phyloP scores from a whole-genome alignment of 176 grass and related monocot species.

The Puya raimondii region DNA sequence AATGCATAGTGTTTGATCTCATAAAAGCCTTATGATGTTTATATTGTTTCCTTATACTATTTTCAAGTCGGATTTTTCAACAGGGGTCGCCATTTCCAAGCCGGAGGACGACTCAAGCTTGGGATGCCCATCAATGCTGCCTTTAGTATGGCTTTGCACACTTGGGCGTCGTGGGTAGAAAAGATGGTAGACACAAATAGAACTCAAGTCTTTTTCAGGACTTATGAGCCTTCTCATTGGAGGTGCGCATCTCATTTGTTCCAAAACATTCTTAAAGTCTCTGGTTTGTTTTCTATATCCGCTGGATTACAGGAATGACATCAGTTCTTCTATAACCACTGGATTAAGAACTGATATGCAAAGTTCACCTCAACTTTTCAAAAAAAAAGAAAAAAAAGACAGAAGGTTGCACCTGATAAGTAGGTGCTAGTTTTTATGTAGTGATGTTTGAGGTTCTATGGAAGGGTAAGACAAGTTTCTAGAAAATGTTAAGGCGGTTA shows the following conservation, averaged over 20 bases:
- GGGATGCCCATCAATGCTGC: slow-evolving; percentile 75
- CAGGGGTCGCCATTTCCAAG: slow-evolving; percentile 97
- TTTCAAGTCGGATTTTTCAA: slow-evolving; percentile 16
- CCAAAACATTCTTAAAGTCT: background rate
- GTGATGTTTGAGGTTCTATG: too few species aligned
- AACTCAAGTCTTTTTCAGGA: slow-evolving; percentile 76
- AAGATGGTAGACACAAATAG: slow-evolving; percentile 53
- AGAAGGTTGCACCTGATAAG: too few species aligned
- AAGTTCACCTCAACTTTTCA: too few species aligned
- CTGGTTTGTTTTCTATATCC: background rate
- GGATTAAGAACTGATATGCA: too few species aligned
- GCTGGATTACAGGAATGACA: background rate
- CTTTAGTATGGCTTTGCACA: slow-evolving; percentile 86
- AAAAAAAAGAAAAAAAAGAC: too few species aligned
- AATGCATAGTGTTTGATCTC: too few species aligned
- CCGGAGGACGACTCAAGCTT: slow-evolving; percentile 58
- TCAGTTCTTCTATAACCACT: too few species aligned
- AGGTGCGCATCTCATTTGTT: slow-evolving; percentile 31
- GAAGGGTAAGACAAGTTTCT: too few species aligned
- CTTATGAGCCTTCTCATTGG: slow-evolving; percentile 93
- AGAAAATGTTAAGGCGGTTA: too few species aligned
- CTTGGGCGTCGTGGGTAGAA: slow-evolving; percentile 82
- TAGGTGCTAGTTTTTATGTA: too few species aligned
- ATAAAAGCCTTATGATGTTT: background rate
- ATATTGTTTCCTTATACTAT: slow-evolving; percentile 5